Evolutionary conservation across 2,329 filamentous ascomycete genomes (phyloP), one percentile per base, ranked within the genome.

Genomic region (Zasmidium angulare): DNA sequence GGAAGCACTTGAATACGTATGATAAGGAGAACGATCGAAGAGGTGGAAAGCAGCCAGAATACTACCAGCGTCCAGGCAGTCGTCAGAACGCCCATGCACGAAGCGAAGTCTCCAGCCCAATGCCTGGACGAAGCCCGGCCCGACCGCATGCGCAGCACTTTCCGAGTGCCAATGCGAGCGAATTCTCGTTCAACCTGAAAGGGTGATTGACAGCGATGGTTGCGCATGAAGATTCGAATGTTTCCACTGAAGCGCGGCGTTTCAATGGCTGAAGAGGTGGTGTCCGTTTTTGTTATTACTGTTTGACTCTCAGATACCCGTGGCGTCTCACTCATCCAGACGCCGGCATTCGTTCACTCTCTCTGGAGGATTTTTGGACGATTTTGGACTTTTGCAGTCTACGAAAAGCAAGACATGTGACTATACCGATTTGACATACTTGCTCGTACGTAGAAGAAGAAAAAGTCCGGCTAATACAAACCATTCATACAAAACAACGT

Each of bases 121-220:
- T 47, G 31, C 54, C 56, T 14, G 50, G 43, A 14, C 46, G 56
- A 11, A 59, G 56, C 46, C 56, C 58, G n/a, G 64, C 56, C 3
- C 56, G 62, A n/a, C 53, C 54, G 1, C 36, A 59, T 6, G 62
- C 58, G 9, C n/a, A 55, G 19, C 55, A 56, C 43, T 19, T 60
- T 46, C 58, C 59, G 11, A 63, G 61, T 53, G 55, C 60, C 20
- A 61, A 59, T 47, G 63, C 59, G 9, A 67, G 65, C 48, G 65
- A 67, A 26, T 66, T 67, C 58, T 67, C 65, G 73, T 58, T 58
- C 56, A 58, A 58, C 23, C 56, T 58, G 36, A 53, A 48, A 14
- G 46, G 56, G 10, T 58, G 40, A 43, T 43, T 7, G 14, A 43
- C 12, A 19, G 4, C n/a, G n/a, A n/a, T n/a, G n/a, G 4, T 43